Base-by-base conservation (phyloP, 768 basidiomycete species). In the Lactarius trivialis region DNA sequence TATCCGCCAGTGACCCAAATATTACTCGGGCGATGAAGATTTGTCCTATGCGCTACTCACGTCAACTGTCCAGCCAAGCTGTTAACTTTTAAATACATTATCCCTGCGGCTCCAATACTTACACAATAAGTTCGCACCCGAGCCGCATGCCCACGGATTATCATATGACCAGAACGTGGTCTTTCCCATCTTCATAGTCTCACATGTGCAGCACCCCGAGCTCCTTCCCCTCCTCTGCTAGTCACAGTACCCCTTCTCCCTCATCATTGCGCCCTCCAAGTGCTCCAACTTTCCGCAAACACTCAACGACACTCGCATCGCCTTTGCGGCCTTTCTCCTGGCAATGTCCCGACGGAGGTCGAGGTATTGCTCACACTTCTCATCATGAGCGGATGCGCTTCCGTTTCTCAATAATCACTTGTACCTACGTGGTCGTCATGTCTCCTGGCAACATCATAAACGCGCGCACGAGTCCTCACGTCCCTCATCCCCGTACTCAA, bases 131-230 rank as follows among this genome's bases (percentile, higher is more conserved):
- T 98, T 98, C 67, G 92, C 94, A 0, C 76, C 98, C 15, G 96
- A 98, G 74, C 76, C 98, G n/a, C 58, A 92, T 98, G n/a, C n/a
- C n/a, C n/a, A n/a, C 39, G 96, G 6, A 95, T 71, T 94, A 94
- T 68, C 86, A 93, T 66, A 81, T 92, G 0, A 94, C 93, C 71
- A 81, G 88, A 56, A 83, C 87, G 78, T 94, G 89, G 67, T 71
- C 26, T 14, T n/a, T 21, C 17, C 24, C 24, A 19, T 30, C 34
- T 26, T 41, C n/a, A 19, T 9, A 41, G 19, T n/a, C 52, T 45
- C 30, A 48, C 24, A 58, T 9, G 11, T 56, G 67, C 49, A 95
- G 90, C 93, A 92, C 61, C 69, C 80, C 3, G 93, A 97, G 70
- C 80, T 96, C 1, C 79, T 95, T 12, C 80, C 91, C 45, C 83